Evolutionary conservation across 2,329 filamentous ascomycete species (phyloP).

Genomic region (Penicillium sp.): DNA sequence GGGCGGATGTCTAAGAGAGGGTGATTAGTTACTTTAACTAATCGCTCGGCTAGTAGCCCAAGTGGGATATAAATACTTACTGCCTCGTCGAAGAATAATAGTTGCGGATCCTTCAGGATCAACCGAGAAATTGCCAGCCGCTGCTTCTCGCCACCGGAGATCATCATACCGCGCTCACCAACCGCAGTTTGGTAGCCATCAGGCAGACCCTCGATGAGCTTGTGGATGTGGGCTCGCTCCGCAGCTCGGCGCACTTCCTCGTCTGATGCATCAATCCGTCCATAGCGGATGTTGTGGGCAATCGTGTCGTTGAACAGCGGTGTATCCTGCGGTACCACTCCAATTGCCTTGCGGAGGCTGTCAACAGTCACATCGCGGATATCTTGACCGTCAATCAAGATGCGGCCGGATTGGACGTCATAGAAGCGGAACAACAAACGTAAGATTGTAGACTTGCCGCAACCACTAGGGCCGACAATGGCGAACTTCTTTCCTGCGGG

Average conservation of each 20-base stretch:
- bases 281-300: constrained; percentile 93
- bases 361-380: constrained; percentile 79
- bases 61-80: constrained; percentile 41
- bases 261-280: constrained; percentile 71
- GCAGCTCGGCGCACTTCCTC: constrained; percentile 77
- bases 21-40: background rate
- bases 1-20: constrained; percentile 65
- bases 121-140: constrained; percentile 79
- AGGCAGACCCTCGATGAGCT: constrained; percentile 75
- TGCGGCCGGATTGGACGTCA: constrained; percentile 79
- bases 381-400: constrained; percentile 91
- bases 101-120: constrained; percentile 82
- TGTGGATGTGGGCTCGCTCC: constrained; percentile 78
- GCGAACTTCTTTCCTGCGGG: constrained; percentile 95
- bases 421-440: constrained; percentile 92
- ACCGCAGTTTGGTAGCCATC: constrained; percentile 91
- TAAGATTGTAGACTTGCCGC: constrained; percentile 92
- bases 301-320: constrained; percentile 97
- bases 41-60: background rate
- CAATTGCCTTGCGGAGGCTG: constrained; percentile 79
- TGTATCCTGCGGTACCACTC: constrained; percentile 95
- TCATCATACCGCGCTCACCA: constrained; percentile 94
- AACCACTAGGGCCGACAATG: constrained; percentile 90
- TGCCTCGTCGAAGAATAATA: constrained; percentile 94
- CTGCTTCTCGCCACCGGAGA: constrained; percentile 92